Evolutionary conservation across 768 basidiomycete species (phyloP), one percentile per base, ranked within the genome.

Genomic region (Agrocybe praecox): DNA sequence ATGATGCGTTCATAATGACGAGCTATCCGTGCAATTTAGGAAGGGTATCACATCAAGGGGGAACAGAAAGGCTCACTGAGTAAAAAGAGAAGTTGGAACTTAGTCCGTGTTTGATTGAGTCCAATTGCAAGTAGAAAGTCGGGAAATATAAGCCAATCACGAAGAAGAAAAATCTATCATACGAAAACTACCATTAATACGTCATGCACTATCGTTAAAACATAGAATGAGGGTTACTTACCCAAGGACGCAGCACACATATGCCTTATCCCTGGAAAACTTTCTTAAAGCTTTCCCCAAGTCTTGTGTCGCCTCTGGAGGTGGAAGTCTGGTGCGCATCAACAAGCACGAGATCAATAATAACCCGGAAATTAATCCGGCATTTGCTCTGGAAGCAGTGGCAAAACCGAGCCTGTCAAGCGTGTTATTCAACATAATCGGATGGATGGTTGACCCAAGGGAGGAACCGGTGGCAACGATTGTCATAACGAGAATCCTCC

Each of bases 401-500:
- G 48, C 21, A 22, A 59, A 59, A 2, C 58, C 58, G 2, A 59
- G 50, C 11, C 49, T 51, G 18, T 54, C 49, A 1, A 59, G 42
- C 0, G 53, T 54, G 18, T 59, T 59, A 17, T 59, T 59, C 14
- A 59, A 53, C 58, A 59, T 59, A 18, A 59, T 59, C 1, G 58
- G 58, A 18, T 59, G 58, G 12, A 59, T 42, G 18, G 54, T 45
- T 1, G 58, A 48, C 22, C 58, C 58, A 1, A 59, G 48, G 3
- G 58, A 50, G 7, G 58, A 59, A 19, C 58, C 58, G 14, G 58
- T 33, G 1, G 58, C 53, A 10, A 59, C 48, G 23, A 55, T 22
- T 4, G 53, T 55, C 53, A 59, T 55, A 6, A 55, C 53, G 7
- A 55, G n/a, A 21, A 33, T 51, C 17, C 58, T 26, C 9, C 58